Evolutionary conservation across 768 basidiomycete genomes (phyloP), one percentile per base, ranked within the genome.

Genomic region (Lentinula detonsa): DNA sequence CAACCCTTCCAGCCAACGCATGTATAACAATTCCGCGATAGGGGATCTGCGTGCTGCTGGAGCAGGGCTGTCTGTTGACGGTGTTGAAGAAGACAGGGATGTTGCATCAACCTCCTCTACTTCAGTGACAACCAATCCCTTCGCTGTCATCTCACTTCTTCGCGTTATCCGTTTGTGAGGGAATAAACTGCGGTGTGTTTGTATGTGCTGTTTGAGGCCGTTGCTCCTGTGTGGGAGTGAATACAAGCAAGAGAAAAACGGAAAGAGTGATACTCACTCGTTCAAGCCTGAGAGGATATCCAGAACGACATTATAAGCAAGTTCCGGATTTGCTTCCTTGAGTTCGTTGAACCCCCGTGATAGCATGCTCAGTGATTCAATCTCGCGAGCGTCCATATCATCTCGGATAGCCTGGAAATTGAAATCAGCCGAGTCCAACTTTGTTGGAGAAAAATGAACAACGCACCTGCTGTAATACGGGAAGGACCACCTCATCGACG

Each of bases 1-100:
- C 57, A 97, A 75, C 3, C 95, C 95, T 69, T 97, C 92, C 28
- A 98, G 77, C 95, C 96, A 98, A 53, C 96, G 86, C 82, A 95
- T 88, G 72, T 98, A 98, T n/a, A 98, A 77, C 64, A 98, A 81
- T 71, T 98, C 96, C 21, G 94, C 91, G 33, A 98, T 94, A 5
- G 95, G 94, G 59, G 93, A 95, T 71, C 87, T 90, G 64, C 85
- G 82, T 58, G 78, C 71, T 58, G 78, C 71, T 11, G 81, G 78
- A 58, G 78, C 70, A 16, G 80, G 78, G 35, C 78, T 68, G 34
- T 85, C 81, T 23, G 76, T 75, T 46, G 64, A 65, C 66, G 75
- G 76, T 23, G 61, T 48, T 37, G 66, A 61, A 4, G 65, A 33
- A 4, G 65, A 33, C 16, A 68, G 60, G 6, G 70, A 64, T 5